phyloP scores from a whole-genome alignment of 345 rosid genomes.

The Eucalyptus pauciflora region DNA sequence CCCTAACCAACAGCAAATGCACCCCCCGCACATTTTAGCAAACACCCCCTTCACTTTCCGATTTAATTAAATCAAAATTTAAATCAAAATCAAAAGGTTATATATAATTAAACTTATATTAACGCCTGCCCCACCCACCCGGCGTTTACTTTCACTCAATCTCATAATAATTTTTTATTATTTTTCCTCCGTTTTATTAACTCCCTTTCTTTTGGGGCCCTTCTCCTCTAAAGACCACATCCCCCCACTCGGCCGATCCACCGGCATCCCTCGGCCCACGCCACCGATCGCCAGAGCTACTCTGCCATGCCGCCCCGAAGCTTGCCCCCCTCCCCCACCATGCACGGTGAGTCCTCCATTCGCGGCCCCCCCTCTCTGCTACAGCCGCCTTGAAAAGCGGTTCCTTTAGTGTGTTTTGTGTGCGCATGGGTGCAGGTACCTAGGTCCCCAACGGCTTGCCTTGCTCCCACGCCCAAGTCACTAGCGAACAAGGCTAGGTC shows the following conservation, averaged over 20 bases:
- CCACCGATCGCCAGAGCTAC: neutral
- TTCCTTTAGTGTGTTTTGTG: neutral
- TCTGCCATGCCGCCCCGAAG: neutral
- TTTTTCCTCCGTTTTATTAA: neutral
- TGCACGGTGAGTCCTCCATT: neutral
- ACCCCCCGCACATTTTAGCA: neutral
- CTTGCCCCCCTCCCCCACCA: neutral
- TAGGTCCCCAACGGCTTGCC: too few relatives aligned
- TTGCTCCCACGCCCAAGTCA: too few relatives aligned
- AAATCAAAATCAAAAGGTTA: neutral
- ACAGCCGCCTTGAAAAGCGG: neutral
- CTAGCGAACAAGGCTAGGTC: too few relatives aligned
- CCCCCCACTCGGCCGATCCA: conserved; percentile 29
- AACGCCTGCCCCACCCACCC: neutral
- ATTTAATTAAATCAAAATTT: neutral
- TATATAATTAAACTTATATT: neutral
- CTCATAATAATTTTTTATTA: neutral
- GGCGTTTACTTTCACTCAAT: conserved; percentile 7
- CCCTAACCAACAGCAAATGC: neutral
- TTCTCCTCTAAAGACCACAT: neutral
- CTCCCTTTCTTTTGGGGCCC: neutral
- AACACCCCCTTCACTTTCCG: neutral
- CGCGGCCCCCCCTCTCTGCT: too few relatives aligned
- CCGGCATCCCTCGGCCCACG: conserved; percentile 3
- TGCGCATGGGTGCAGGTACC: neutral